These are phyloP conservation scores for Polygonum aviculare DNA, from an alignment of 148 eudicot species.

Conservation along the genomic window DNA sequence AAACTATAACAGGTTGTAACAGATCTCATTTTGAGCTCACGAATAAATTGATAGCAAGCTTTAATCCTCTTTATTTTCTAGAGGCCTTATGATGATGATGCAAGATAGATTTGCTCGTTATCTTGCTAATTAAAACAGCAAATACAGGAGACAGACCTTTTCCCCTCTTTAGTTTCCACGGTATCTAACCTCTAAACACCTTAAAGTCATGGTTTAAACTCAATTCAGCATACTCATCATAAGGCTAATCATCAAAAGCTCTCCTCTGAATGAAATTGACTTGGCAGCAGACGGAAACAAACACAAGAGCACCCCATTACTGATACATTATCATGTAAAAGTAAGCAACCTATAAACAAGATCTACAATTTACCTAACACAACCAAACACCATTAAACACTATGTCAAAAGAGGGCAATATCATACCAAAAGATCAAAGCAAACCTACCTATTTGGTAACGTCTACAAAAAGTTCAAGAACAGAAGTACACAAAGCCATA, in stretches of 20 bases:
- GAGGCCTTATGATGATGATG: not conserved
- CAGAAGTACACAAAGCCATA: not conserved
- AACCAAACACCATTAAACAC: not conserved
- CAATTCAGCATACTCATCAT: not conserved
- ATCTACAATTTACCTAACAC: not conserved
- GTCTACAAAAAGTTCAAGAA: not conserved
- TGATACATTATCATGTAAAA: not conserved
- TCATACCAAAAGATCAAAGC: not conserved
- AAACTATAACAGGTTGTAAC: not conserved
- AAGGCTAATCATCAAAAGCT: not conserved
- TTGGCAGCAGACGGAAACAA: not conserved
- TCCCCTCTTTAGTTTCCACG: not conserved
- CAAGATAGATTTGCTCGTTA: not conserved
- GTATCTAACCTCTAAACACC: not conserved
- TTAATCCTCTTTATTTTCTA: not conserved
- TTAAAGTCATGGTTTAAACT: not conserved
- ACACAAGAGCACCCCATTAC: not conserved
- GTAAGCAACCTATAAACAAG: not conserved
- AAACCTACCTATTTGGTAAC: not conserved
- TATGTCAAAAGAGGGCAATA: not conserved
- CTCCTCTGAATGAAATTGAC: not conserved
- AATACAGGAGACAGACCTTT: not conserved
- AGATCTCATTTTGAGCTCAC: not conserved
- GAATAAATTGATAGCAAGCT: not conserved
- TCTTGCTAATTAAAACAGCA: not conserved